phyloP scores from a whole-genome alignment of 106 monocot genomes.

The Ottelia alismoides region DNA sequence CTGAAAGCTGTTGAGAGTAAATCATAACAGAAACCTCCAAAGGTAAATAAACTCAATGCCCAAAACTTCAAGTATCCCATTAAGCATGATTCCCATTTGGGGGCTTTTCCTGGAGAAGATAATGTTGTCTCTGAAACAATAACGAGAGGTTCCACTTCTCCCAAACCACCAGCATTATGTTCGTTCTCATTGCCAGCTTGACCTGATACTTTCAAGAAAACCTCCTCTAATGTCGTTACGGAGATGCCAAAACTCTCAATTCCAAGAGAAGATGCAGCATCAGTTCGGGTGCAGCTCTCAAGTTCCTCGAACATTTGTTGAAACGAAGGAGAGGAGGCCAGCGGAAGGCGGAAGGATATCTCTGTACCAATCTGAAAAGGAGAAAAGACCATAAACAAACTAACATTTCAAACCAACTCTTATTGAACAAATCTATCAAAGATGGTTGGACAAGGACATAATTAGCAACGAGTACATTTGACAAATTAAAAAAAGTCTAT shows the following conservation, averaged over 20 bases:
- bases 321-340: constrained; percentile 57
- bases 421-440: too few relatives aligned
- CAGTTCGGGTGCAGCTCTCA: constrained; percentile 48
- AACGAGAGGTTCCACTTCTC: constrained; percentile 8
- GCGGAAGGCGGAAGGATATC: constrained; percentile 78
- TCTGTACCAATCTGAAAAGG: constrained; percentile 75
- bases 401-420: too few relatives aligned
- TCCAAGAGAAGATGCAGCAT: constrained; percentile 11
- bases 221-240: constrained; percentile 87
- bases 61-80: constrained; percentile 15
- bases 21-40: constrained; percentile 25
- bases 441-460: too few relatives aligned
- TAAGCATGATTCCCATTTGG: constrained; percentile 9
- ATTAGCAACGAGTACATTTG: too few relatives aligned
- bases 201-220: constrained; percentile 75
- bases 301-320: constrained; percentile 84
- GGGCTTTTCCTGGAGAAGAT: constrained; percentile 8
- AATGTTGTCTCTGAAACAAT: constrained; percentile 20
- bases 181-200: constrained; percentile 31
- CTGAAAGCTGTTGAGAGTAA: constrained; percentile 23
- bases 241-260: constrained; percentile 88
- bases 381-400: too few relatives aligned
- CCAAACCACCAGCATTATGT: constrained; percentile 11
- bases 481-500: too few relatives aligned
- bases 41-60: constrained; percentile 19